phyloP scores from a whole-genome alignment of 495 filamentous ascomycete species.

The Amorphotheca resinae region DNA sequence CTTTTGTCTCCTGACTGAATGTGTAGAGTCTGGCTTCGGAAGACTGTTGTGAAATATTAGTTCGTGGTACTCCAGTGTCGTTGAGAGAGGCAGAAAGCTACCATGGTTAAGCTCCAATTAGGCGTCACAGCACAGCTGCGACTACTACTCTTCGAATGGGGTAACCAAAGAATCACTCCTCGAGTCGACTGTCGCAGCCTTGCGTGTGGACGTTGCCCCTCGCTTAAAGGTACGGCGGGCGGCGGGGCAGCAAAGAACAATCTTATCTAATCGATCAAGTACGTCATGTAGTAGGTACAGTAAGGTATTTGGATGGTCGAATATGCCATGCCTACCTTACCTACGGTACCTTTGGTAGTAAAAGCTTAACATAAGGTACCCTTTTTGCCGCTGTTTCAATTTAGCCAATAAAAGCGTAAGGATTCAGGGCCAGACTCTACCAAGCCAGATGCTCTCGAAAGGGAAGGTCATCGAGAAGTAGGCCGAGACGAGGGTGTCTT shows the following conservation, averaged over 20 bases:
- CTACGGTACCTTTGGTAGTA: too few species aligned
- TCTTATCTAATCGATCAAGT: not conserved
- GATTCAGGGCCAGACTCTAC: not conserved
- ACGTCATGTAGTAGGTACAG: not conserved
- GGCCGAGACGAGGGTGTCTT: too few species aligned
- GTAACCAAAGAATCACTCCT: not conserved
- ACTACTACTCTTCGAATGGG: not conserved
- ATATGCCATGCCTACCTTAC: not conserved
- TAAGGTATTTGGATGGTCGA: not conserved
- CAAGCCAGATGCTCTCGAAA: not conserved
- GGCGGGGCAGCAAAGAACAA: too few species aligned
- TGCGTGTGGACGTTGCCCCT: not conserved
- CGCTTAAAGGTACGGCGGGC: not conserved
- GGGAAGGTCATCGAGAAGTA: not conserved
- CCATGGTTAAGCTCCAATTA: not conserved
- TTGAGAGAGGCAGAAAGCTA: not conserved
- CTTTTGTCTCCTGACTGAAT: constrained; percentile 78
- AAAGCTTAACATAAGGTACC: too few species aligned
- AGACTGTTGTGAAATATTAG: constrained; percentile 29
- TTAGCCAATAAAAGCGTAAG: not conserved
- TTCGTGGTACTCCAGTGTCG: not conserved
- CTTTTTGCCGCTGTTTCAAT: not conserved
- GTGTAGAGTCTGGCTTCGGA: constrained; percentile 88
- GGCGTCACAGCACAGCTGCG: not conserved
- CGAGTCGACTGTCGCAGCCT: not conserved